Base-by-base conservation (phyloP, 306 rosid genomes). In the Rosa chinensis region DNA sequence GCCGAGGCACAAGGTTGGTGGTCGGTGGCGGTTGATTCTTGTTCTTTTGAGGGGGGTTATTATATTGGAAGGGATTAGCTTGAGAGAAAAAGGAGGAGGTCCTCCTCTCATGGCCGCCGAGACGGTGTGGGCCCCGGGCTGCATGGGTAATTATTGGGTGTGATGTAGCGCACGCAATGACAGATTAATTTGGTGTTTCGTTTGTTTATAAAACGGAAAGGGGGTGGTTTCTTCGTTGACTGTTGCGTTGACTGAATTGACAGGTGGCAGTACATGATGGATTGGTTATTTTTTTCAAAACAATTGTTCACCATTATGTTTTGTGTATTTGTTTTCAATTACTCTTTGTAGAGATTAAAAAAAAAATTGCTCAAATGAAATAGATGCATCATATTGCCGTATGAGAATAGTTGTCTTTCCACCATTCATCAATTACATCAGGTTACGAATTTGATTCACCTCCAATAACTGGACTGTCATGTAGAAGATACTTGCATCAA, bases 91-190 rank as follows among this genome's bases (percentile, higher is more conserved):
- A 43, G 37, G 79, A 44, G 64, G 23, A 6, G 49, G 66, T 28
- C 45, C n/a, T 56, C 18, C 61, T 78, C 82, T 78, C 87, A 80
- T 78, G 76, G 37, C 35, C 35, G 35, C 35, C 35, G 35, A 32
- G 35, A 32, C 37, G 37, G 77, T 39, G 52, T 20, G 78, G 73
- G 66, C 40, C 40, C 72, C 32, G 80, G 73, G 64, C 83, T 62
- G 64, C 83, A 68, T 82, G 20, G 71, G 28, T 8, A 73, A 43
- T 44, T 77, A 64, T 73, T 10, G 43, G 83, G 39, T 50, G 49
- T 4, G 58, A 53, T n/a, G 62, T 5, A 44, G 4, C 55, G 71
- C 77, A 80, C 77, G 53, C n/a, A n/a, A 48, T 6, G 28, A 52
- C 17, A 12, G 18, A 28, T 28, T 28, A 1, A 62, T 28, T 32